Evolutionary conservation across 140 eudicot species (phyloP).

Genomic region (Ambrosia hybrid): DNA sequence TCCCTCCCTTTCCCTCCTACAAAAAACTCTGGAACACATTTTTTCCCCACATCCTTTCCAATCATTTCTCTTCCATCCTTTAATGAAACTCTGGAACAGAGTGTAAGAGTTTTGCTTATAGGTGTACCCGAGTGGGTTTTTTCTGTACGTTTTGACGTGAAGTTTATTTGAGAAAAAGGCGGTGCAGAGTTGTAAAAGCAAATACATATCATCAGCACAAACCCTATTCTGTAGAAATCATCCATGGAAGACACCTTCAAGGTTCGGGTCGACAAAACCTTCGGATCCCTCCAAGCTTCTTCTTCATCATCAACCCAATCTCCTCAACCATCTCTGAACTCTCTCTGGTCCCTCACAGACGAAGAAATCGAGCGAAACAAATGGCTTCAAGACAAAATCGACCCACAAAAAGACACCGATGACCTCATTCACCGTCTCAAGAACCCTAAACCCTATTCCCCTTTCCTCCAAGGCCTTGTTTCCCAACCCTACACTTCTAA

Average conservation of each 20-base stretch:
- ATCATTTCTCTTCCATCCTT: too few species aligned
- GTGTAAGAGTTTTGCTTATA: too few species aligned
- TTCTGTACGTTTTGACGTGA: too few species aligned
- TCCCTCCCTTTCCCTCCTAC: too few species aligned
- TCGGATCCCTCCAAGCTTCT: conserved; percentile 55
- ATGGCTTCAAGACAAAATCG: conserved; percentile 53
- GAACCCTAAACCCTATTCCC: conserved; percentile 26
- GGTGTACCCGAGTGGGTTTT: too few species aligned
- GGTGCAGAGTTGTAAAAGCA: too few species aligned
- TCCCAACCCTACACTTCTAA: conserved; percentile 11
- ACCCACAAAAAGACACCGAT: conserved; percentile 25
- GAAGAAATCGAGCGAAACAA: conserved; percentile 64
- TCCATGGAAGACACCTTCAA: conserved; percentile 69
- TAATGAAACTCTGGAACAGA: too few species aligned
- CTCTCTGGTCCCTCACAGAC: conserved; percentile 86
- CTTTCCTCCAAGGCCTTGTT: conserved; percentile 31
- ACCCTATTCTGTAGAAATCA: conserved; percentile 6
- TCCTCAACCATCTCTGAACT: conserved; percentile 21
- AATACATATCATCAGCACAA: not conserved
- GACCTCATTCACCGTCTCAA: conserved; percentile 29
- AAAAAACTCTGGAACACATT: too few species aligned
- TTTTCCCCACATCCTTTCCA: too few species aligned
- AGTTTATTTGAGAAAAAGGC: too few species aligned
- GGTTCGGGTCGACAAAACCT: conserved; percentile 34
- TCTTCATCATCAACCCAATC: conserved; percentile 32